These are phyloP conservation scores for Candida palmyrensis DNA, from an alignment of 805 yeast species.

Conservation along the genomic window DNA sequence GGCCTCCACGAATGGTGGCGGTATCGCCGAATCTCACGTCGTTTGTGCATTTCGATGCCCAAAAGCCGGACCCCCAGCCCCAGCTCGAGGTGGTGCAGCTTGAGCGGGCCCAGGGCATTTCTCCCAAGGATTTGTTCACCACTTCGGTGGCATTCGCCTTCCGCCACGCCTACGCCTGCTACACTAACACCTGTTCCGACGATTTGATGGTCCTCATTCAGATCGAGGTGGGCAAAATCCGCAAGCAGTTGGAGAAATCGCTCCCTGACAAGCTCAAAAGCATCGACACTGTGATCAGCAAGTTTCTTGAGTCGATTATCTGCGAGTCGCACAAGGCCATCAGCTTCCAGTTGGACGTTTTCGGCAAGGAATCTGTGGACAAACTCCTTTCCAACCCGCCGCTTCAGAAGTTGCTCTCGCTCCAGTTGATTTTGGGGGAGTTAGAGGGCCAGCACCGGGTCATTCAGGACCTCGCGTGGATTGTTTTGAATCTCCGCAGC, in stretches of 20 bases:
- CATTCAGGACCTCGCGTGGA: constrained; percentile 52
- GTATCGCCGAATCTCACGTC: constrained; percentile 52
- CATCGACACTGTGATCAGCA: constrained; percentile 8
- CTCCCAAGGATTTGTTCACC: constrained; percentile 30
- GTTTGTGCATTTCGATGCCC: constrained; percentile 20
- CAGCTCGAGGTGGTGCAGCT: constrained; percentile 18
- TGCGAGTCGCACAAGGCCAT: constrained; percentile 73
- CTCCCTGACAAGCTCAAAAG: constrained; percentile 10
- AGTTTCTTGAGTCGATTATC: constrained; percentile 40
- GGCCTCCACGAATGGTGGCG: constrained; percentile 25
- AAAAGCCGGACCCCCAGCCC: constrained; percentile 10
- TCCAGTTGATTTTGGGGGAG: constrained; percentile 64
- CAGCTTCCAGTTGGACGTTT: constrained; percentile 60
- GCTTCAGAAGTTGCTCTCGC: constrained; percentile 62
- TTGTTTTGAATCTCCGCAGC: constrained; percentile 61
- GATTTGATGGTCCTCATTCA: constrained; percentile 61
- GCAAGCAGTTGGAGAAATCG: constrained; percentile 8
- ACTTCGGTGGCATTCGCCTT: constrained; percentile 59
- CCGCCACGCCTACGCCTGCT: constrained; percentile 66
- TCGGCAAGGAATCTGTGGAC: constrained; percentile 70
- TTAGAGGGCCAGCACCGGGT: constrained; percentile 19
- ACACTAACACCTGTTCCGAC: constrained; percentile 60
- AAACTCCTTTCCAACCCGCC: constrained; percentile 73
- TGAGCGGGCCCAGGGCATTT: constrained; percentile 6
- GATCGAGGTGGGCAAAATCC: constrained; percentile 31